phyloP scores from a whole-genome alignment of 441 rosid species.

The Syzygium malaccense region DNA sequence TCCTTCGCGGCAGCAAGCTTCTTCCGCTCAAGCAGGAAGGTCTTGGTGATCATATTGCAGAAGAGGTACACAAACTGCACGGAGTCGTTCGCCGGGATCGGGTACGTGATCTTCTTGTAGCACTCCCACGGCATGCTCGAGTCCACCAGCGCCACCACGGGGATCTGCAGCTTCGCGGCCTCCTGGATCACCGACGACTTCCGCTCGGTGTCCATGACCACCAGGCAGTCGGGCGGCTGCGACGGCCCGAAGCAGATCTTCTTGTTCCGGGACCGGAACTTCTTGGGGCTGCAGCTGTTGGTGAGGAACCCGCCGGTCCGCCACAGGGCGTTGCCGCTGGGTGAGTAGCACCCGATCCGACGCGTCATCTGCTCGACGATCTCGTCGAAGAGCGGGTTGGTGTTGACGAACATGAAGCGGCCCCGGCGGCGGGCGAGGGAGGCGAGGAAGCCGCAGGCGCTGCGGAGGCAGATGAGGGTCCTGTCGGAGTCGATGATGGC shows the following conservation, averaged over 20 bases:
- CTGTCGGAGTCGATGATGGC: slow-evolving; percentile 79
- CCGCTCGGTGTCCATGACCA: slow-evolving; percentile 83
- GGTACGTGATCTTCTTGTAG: slow-evolving; percentile 73
- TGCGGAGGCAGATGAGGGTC: slow-evolving; percentile 86
- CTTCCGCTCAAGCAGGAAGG: slow-evolving; percentile 72
- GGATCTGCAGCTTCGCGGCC: slow-evolving; percentile 76
- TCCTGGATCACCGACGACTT: slow-evolving; percentile 76
- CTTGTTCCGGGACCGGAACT: slow-evolving; percentile 81
- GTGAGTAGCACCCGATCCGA: slow-evolving; percentile 62
- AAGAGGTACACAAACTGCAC: slow-evolving; percentile 92
- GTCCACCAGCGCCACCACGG: slow-evolving; percentile 85
- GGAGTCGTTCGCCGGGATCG: slow-evolving; percentile 90
- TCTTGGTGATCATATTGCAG: slow-evolving; percentile 89
- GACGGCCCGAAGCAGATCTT: slow-evolving; percentile 81
- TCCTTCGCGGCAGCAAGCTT: slow-evolving; percentile 12
- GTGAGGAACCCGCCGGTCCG: slow-evolving; percentile 82
- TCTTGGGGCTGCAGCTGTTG: slow-evolving; percentile 87
- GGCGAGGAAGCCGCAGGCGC: slow-evolving; percentile 71
- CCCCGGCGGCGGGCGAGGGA: slow-evolving; percentile 52
- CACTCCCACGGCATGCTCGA: slow-evolving; percentile 78
- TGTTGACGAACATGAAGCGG: slow-evolving; percentile 77
- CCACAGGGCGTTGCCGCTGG: slow-evolving; percentile 59
- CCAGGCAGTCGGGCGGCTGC: slow-evolving; percentile 89
- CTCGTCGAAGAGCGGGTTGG: slow-evolving; percentile 86
- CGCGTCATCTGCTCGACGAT: slow-evolving; percentile 76